Conservation (phyloP, 768 basidiomycete species). For the Gyrodon lividus region DNA sequence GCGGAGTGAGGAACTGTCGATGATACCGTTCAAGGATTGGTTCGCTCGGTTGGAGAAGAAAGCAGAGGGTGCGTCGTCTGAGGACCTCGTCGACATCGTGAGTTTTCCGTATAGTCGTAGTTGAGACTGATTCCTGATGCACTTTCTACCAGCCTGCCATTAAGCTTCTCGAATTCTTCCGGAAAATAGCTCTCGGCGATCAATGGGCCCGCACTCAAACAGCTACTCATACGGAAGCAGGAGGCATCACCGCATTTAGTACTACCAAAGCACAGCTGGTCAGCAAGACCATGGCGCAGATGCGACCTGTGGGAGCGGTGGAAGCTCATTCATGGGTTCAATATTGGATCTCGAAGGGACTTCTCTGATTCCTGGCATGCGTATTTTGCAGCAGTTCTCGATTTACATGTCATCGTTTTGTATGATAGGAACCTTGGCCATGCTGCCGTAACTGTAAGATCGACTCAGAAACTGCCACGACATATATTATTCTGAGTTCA, state of each 20-base stretch:
- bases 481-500: too few relatives aligned
- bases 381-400: too few relatives aligned
- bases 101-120: background rate
- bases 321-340: slow-evolving; percentile 10
- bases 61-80: slow-evolving; percentile 13
- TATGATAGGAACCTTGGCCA: too few relatives aligned
- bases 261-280: background rate
- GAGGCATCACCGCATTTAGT: background rate
- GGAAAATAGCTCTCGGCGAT: slow-evolving; percentile 5
- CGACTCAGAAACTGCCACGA: too few relatives aligned
- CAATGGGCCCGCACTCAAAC: background rate
- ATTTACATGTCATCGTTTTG: too few relatives aligned
- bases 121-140: background rate
- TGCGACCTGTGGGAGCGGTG: slow-evolving; percentile 1
- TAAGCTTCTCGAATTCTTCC: slow-evolving; percentile 32
- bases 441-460: too few relatives aligned
- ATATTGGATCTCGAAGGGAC: background rate
- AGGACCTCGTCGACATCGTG: slow-evolving; percentile 8
- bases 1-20: slow-evolving; percentile 11
- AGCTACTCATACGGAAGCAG: background rate
- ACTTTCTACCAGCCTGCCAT: slow-evolving; percentile 27
- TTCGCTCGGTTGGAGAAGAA: slow-evolving; percentile 25
- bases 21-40: slow-evolving; percentile 32
- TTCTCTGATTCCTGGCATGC: too few relatives aligned
- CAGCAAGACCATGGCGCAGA: slow-evolving; percentile 7